Conservation (phyloP, 257 asterid genomes). For the Perilla frutescens region DNA sequence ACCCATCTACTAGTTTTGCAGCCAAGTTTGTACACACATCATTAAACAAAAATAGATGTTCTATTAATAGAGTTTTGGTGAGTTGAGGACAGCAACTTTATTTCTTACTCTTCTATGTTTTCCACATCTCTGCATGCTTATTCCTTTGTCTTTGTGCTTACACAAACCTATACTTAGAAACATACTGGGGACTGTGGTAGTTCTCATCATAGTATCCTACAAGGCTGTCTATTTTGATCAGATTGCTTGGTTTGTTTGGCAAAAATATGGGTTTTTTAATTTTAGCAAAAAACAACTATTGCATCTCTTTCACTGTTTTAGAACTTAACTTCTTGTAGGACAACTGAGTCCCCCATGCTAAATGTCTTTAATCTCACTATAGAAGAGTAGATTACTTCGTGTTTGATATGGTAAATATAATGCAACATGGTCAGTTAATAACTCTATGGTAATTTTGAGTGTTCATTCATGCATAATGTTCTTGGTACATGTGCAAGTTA, state of each 20-base stretch:
- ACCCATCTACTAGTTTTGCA: slow-evolving; percentile 97
- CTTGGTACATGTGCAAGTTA: too few relatives aligned
- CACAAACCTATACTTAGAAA: neutral
- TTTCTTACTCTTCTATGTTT: slow-evolving; percentile 24
- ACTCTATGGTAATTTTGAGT: neutral
- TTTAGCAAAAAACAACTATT: neutral
- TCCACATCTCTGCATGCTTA: slow-evolving; percentile 13
- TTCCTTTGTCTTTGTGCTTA: slow-evolving; percentile 10
- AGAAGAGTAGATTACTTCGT: slow-evolving; percentile 3
- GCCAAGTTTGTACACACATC: slow-evolving; percentile 98
- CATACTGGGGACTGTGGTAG: neutral
- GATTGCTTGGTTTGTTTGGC: slow-evolving; percentile 14
- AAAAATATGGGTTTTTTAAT: neutral
- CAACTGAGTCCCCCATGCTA: slow-evolving; percentile 21
- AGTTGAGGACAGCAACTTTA: slow-evolving; percentile 46
- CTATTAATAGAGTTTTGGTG: slow-evolving; percentile 91
- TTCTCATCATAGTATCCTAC: slow-evolving; percentile 2
- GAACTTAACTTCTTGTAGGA: slow-evolving; percentile 19
- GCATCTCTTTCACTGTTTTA: neutral
- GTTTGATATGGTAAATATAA: slow-evolving; percentile 6
- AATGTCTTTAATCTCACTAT: neutral
- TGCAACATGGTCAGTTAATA: neutral
- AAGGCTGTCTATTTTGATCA: neutral
- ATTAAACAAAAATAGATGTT: slow-evolving; percentile 91
- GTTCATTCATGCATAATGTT: too few relatives aligned